Percentiles rank a stretch among this genome's conserved stretches.
Evolutionary conservation across 352 stramenopile species (phyloP).

Genomic region (Pythium graminicola): DNA sequence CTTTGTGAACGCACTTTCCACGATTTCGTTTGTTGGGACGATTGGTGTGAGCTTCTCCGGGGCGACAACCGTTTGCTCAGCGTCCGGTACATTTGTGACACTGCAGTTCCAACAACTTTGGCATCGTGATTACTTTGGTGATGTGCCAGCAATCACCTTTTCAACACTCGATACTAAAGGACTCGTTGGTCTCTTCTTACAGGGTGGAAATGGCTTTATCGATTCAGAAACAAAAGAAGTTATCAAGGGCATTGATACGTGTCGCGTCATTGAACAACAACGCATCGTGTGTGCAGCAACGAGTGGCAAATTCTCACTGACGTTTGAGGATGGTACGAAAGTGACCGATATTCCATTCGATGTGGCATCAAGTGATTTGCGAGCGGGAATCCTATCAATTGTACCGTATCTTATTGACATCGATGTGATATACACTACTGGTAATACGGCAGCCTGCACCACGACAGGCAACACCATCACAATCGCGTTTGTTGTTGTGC

Average conservation of each 20-base stretch:
- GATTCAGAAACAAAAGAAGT: slow-evolving; percentile 61
- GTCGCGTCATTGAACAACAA: slow-evolving; percentile 53
- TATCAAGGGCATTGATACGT: slow-evolving; percentile 65
- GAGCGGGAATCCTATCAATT: slow-evolving; percentile 30
- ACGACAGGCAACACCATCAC: slow-evolving; percentile 47
- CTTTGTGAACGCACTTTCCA: slow-evolving; percentile 33
- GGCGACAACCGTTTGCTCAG: slow-evolving; percentile 40
- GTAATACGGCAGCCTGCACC: slow-evolving; percentile 35
- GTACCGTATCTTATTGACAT: slow-evolving; percentile 60
- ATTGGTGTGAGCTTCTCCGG: slow-evolving; percentile 41
- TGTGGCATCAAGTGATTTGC: slow-evolving; percentile 35
- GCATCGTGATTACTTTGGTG: slow-evolving; percentile 42
- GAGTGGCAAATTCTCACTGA: slow-evolving; percentile 59
- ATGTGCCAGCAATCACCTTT: slow-evolving; percentile 58
- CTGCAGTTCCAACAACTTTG: slow-evolving; percentile 49
- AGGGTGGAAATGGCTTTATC: slow-evolving; percentile 45
- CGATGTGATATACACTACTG: slow-evolving; percentile 39
- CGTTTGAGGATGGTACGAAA: slow-evolving; percentile 49
- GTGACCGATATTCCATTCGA: slow-evolving; percentile 40
- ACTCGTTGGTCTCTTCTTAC: slow-evolving; percentile 38
- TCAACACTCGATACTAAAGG: slow-evolving; percentile 47
- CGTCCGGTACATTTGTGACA: slow-evolving; percentile 52
- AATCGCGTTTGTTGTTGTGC: slow-evolving; percentile 58
- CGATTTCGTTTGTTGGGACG: slow-evolving; percentile 38
- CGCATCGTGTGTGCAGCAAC: slow-evolving; percentile 54